Conservation (phyloP, 2,329 filamentous ascomycete genomes). For the Gnomoniopsis smithogilvyi region DNA sequence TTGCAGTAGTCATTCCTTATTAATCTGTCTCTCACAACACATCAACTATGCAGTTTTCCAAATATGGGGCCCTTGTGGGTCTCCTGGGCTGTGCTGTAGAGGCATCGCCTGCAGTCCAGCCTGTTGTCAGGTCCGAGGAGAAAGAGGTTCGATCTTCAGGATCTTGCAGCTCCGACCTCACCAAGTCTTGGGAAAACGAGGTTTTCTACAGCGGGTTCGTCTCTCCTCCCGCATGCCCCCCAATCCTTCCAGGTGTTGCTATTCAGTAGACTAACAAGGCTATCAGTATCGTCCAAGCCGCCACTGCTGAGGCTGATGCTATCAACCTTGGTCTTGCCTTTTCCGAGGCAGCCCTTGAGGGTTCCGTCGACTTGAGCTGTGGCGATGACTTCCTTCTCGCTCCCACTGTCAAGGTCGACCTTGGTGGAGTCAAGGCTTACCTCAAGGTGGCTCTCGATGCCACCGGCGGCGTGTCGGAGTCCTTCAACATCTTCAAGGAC, state of each 20-base stretch:
- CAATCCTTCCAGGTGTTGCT: background rate
- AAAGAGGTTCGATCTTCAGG: constrained; percentile 7
- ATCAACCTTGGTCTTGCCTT: constrained; percentile 16
- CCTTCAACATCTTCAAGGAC: constrained; percentile 14
- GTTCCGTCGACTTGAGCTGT: constrained; percentile 15
- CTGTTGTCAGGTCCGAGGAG: constrained; percentile 10
- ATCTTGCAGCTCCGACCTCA: constrained; percentile 12
- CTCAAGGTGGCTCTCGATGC: constrained; percentile 25
- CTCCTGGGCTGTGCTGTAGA: constrained; percentile 12
- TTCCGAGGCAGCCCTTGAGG: constrained; percentile 12
- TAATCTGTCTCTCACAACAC: background rate
- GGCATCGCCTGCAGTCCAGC: constrained; percentile 14
- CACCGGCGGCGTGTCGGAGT: constrained; percentile 22
- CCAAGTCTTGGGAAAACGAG: constrained; percentile 13
- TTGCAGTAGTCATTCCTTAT: constrained; percentile 14
- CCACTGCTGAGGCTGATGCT: constrained; percentile 7
- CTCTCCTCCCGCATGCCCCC: background rate
- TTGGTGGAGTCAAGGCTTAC: constrained; percentile 26
- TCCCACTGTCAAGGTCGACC: constrained; percentile 58
- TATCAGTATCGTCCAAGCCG: constrained; percentile 12
- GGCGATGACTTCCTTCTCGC: constrained; percentile 11
- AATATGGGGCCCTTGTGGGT: constrained; percentile 15
- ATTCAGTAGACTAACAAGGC: background rate
- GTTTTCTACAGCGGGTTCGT: constrained; percentile 17
- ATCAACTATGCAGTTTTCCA: constrained; percentile 15